Evolutionary conservation across 2,329 filamentous ascomycete genomes (phyloP).

Genomic region (Colletotrichum chrysophilum): DNA sequence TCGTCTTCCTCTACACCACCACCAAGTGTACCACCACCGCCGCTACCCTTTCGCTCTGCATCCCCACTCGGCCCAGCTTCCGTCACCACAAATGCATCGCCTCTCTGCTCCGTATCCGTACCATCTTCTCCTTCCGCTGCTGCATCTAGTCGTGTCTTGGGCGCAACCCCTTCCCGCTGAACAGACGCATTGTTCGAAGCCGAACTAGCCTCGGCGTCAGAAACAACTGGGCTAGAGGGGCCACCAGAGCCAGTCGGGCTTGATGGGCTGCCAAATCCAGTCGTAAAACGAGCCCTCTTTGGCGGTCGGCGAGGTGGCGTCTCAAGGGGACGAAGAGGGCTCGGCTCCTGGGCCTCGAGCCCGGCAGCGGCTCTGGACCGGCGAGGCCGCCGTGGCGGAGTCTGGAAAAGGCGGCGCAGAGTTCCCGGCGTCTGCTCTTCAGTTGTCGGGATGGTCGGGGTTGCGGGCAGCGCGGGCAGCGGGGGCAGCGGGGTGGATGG

Average conservation of each 20-base stretch:
- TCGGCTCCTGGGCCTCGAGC: background rate
- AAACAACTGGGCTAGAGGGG: background rate
- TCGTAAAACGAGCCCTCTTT: background rate
- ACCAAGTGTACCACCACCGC: background rate
- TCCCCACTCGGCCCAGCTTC: background rate
- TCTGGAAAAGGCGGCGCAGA: background rate
- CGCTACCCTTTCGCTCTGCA: background rate
- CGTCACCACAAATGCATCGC: background rate
- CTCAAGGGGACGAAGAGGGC: background rate
- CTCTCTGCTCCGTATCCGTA: background rate
- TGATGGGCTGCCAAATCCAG: background rate
- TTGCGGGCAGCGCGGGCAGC: background rate
- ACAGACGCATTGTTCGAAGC: background rate
- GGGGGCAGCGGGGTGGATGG: background rate
- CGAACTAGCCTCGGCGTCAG: background rate
- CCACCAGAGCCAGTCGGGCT: background rate
- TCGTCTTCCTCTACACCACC: too few relatives aligned
- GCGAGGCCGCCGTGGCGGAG: background rate
- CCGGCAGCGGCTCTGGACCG: background rate
- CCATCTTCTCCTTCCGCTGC: background rate
- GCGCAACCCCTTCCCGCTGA: background rate
- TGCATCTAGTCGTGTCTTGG: background rate
- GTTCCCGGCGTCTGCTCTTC: background rate
- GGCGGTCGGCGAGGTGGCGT: background rate
- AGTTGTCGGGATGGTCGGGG: background rate